These are phyloP conservation scores for Yamadazyma atlantica DNA, from an alignment of 1,139 yeast genomes.

Conservation along the genomic window DNA sequence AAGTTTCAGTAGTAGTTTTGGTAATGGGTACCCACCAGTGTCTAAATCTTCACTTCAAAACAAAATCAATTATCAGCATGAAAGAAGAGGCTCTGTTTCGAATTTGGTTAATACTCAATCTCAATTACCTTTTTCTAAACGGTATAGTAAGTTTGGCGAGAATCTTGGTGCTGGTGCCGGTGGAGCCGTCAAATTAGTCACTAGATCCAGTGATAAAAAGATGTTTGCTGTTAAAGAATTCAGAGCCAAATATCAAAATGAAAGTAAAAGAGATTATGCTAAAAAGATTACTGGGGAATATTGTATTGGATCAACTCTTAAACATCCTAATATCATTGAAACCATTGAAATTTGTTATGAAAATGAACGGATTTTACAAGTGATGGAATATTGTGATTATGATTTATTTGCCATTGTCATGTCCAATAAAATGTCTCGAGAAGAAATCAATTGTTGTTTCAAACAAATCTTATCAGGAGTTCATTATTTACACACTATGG, in stretches of 20 bases:
- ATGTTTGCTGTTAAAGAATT: slow-evolving; percentile 93
- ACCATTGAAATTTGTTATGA: slow-evolving; percentile 92
- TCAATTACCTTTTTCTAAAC: slow-evolving; percentile 60
- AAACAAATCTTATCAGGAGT: slow-evolving; percentile 84
- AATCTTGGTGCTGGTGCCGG: slow-evolving; percentile 96
- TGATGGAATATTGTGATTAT: slow-evolving; percentile 93
- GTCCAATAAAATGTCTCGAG: slow-evolving; percentile 87
- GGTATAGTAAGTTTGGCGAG: slow-evolving; percentile 82
- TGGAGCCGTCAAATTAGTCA: slow-evolving; percentile 80
- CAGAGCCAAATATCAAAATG: slow-evolving; percentile 73
- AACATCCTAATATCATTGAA: slow-evolving; percentile 87
- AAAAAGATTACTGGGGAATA: slow-evolving; percentile 94
- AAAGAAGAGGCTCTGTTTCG: slow-evolving; percentile 41
- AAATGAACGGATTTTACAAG: slow-evolving; percentile 81
- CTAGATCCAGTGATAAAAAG: slow-evolving; percentile 63
- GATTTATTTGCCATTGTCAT: slow-evolving; percentile 94
- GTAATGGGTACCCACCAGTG: slow-evolving; percentile 1
- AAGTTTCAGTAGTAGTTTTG: slow-evolving; percentile 25
- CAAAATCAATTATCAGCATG: slow-evolving; percentile 32
- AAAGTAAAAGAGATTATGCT: slow-evolving; percentile 82
- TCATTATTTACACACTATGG: slow-evolving; percentile 80
- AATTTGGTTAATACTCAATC: slow-evolving; percentile 26
- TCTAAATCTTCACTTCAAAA: slow-evolving; percentile 24
- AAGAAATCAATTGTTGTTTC: slow-evolving; percentile 87
- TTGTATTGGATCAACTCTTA: slow-evolving; percentile 88